Evolutionary conservation across 2,329 filamentous ascomycete species (phyloP).

Genomic region (Diaporthe amygdali): DNA sequence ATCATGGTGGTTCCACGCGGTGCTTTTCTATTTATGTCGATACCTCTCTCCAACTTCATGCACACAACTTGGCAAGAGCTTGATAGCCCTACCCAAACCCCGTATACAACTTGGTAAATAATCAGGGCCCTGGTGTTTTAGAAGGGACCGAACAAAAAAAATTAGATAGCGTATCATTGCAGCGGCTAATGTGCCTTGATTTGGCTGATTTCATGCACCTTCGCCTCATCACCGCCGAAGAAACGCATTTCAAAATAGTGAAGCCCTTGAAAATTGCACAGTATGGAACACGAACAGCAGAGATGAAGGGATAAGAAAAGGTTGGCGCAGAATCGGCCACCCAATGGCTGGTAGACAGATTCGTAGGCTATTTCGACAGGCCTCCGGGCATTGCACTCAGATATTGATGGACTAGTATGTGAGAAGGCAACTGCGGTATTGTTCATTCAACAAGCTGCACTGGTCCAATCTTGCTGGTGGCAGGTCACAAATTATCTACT

Average conservation of each 20-base stretch:
- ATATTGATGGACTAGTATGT: not conserved
- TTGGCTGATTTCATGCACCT: not conserved
- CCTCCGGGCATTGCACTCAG: not conserved
- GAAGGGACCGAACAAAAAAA: not conserved
- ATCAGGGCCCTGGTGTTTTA: not conserved
- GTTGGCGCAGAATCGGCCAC: not conserved
- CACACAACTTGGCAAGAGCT: not conserved
- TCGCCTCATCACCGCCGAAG: not conserved
- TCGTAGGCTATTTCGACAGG: not conserved
- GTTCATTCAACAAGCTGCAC: not conserved
- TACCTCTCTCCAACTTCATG: slow-evolving; percentile 16
- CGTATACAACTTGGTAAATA: not conserved
- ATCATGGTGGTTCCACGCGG: not conserved
- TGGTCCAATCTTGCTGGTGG: slow-evolving; percentile 3
- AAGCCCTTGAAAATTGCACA: not conserved
- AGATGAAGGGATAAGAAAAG: not conserved
- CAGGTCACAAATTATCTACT: not conserved
- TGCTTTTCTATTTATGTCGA: slow-evolving; percentile 7
- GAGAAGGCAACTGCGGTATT: not conserved
- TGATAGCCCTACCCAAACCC: not conserved
- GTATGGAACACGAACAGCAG: not conserved
- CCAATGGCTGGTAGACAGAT: not conserved
- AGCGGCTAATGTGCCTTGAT: not conserved
- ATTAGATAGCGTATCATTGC: not conserved
- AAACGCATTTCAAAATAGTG: not conserved